Base-by-base conservation (phyloP, 2,329 filamentous ascomycete genomes). In the Fusarium devonianum region DNA sequence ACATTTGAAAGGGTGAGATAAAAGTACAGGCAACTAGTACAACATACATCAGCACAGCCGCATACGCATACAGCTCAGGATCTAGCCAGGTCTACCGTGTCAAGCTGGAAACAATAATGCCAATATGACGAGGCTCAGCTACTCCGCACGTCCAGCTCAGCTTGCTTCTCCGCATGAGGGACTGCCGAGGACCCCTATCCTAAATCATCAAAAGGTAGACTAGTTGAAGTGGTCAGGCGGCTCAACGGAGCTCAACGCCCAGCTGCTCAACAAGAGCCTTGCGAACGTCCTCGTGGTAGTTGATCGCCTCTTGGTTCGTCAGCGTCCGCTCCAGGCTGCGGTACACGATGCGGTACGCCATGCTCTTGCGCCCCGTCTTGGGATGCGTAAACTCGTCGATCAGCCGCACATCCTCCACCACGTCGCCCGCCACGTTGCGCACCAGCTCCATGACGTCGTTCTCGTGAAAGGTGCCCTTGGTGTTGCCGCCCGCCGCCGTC, bases 361-460 rank as follows among this genome's bases (percentile, higher is more conserved):
- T 73, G 75, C 92, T 97, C 75, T 83, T 88, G 61, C 89, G 80
- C 4, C 87, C 86, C 14, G 89, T 92, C 75, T 89, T 92, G 26
- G 92, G 92, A 72, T 97, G 92, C 36, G 83, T 85, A 71, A 97
- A 99, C 69, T 90, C 83, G 72, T 97, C 94, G 41, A 90, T 84
- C 19, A 95, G 78, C 53, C 78, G 79, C 39, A 97, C 93, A 70
- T 96, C 91, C 74, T 99, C 94, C 25, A 94, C 91, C 16, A 86
- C 73, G 69, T 96, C 89, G 39, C 92, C 92, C 8, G 85, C 90
- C 35, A 93, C 80, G 61, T 86, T 86, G 59, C 94, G 86, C 13
- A 97, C 89, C 47, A 97, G 82, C 73, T 97, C 94, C 93, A 97
- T 97, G 40, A 97, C 79, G 71, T 99, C 94, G 73, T 97, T 97